Conservation (phyloP, 148 eudicot genomes). For the Rhododendron molle region DNA sequence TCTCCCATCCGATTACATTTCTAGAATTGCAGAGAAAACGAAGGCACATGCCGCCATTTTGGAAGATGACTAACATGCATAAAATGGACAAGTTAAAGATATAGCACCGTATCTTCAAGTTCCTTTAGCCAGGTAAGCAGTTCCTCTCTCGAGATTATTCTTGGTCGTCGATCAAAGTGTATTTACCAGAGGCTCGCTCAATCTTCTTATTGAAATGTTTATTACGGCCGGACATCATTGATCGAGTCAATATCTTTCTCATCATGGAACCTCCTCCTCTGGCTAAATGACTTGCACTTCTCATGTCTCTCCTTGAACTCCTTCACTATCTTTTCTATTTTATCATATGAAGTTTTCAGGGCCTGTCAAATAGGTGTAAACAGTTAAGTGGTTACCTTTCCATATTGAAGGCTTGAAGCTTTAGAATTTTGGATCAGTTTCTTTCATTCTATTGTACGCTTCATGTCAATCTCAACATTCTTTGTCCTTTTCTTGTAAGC, state of each 20-base stretch:
- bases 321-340: slow-evolving; percentile 73
- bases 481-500: slow-evolving; percentile 94
- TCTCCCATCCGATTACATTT: not conserved
- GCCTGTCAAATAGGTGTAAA: slow-evolving; percentile 37
- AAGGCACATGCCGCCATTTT: not conserved
- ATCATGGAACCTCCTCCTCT: slow-evolving; percentile 81
- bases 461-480: slow-evolving; percentile 65
- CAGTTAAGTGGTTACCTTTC: slow-evolving; percentile 48
- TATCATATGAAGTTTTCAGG: slow-evolving; percentile 64
- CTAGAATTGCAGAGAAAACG: not conserved
- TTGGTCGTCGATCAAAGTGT: no score
- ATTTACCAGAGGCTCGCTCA: slow-evolving; percentile 91
- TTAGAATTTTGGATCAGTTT: slow-evolving; percentile 93
- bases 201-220: slow-evolving; percentile 99
- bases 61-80: no score
- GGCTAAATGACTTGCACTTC: slow-evolving; percentile 67
- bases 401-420: slow-evolving; percentile 97
- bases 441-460: slow-evolving; percentile 81
- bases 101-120: no score
- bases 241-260: slow-evolving; percentile 94
- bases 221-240: slow-evolving; percentile 79
- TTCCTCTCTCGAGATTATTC: no score
- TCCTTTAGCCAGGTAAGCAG: no score
- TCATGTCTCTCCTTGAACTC: slow-evolving; percentile 90
- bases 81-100: no score